These are phyloP conservation scores for Daldinia decipiens DNA, from an alignment of 495 filamentous ascomycete species.

Conservation along the genomic window DNA sequence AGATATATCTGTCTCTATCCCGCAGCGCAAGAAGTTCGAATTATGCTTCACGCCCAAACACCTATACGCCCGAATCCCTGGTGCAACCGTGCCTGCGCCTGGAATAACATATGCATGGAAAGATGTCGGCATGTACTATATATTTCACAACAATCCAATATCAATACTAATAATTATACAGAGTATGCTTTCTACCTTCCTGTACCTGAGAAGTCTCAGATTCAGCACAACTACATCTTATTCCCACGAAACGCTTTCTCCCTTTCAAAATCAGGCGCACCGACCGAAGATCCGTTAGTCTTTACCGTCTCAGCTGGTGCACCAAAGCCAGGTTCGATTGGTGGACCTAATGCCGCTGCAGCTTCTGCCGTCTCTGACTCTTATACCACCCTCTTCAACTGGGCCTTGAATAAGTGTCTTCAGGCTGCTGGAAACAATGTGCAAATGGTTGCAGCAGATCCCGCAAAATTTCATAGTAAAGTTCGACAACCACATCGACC, in stretches of 20 bases:
- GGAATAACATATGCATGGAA: slow-evolving; percentile 71
- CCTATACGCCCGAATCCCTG: slow-evolving; percentile 73
- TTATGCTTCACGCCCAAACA: slow-evolving; percentile 75
- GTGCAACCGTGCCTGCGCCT: slow-evolving; percentile 73
- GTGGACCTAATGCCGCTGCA: slow-evolving; percentile 54
- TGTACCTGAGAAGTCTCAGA: slow-evolving; percentile 88
- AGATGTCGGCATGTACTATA: slow-evolving; percentile 72
- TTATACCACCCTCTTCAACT: slow-evolving; percentile 70
- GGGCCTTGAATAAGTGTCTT: slow-evolving; percentile 70
- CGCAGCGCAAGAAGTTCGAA: slow-evolving; percentile 91
- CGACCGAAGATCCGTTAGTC: slow-evolving; percentile 74
- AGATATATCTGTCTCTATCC: slow-evolving; percentile 80
- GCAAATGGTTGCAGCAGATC: slow-evolving; percentile 72
- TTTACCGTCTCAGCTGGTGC: slow-evolving; percentile 82
- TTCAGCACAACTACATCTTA: slow-evolving; percentile 89
- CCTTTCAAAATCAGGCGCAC: slow-evolving; percentile 48
- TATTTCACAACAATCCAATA: background rate
- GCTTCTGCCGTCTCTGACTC: slow-evolving; percentile 66
- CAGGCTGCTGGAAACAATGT: slow-evolving; percentile 64
- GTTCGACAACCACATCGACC: slow-evolving; percentile 86
- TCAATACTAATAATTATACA: slow-evolving; percentile 49
- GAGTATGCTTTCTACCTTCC: slow-evolving; percentile 84
- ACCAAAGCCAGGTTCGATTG: slow-evolving; percentile 69
- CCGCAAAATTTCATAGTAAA: slow-evolving; percentile 79
- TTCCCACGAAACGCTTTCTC: slow-evolving; percentile 75